Evolutionary conservation across 192 early-diverging fungal species (phyloP), one percentile per base, ranked within the genome.

Genomic region (Coemansia sp.): DNA sequence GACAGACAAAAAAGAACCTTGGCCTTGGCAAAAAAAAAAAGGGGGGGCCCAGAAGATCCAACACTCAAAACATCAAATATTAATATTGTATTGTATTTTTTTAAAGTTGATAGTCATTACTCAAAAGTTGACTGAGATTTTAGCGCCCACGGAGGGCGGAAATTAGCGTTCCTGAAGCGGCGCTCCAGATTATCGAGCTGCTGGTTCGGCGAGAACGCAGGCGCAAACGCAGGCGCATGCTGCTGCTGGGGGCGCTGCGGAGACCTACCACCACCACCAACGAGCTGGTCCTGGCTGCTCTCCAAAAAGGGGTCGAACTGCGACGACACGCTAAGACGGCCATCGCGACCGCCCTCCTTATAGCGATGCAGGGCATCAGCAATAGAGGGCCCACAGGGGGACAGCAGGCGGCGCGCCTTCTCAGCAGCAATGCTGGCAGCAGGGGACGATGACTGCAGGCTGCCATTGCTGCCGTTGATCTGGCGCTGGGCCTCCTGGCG

Each of bases 321-420:
- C 29, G 77, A 79, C 9, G 81, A 84, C 40, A 75, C 73, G 51
- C 74, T 76, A 24, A 73, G 34, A 1, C 69, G 66, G 7, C 81
- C 81, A 31, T 69, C 62, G 7, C 17, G 29, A 11, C 65, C 51
- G 19, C 69, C 62, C 10, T 51, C 24, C 1, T 35, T 36, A 14
- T 67, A 70, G 27, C 73, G 69, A 39, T 74, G 69, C 42, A 84
- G 62, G 4, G 68, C 72, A 40, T 84, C 81, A 6, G 77, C 81
- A 59, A 84, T 79, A 0, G 81, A 84, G 1, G 81, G 81, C 3
- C 81, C 81, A 44, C 81, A 78, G n/a, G 81, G 77, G 40, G 81
- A 74, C 19, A 84, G 63, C 35, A 79, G 10, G 24, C 68, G 73
- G 4, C 45, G 64, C 1, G 63, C 37, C 66, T 45, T 34, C n/a